Evolutionary conservation across 495 filamentous ascomycete genomes (phyloP).

Genomic region (Penicillium waksmanii): DNA sequence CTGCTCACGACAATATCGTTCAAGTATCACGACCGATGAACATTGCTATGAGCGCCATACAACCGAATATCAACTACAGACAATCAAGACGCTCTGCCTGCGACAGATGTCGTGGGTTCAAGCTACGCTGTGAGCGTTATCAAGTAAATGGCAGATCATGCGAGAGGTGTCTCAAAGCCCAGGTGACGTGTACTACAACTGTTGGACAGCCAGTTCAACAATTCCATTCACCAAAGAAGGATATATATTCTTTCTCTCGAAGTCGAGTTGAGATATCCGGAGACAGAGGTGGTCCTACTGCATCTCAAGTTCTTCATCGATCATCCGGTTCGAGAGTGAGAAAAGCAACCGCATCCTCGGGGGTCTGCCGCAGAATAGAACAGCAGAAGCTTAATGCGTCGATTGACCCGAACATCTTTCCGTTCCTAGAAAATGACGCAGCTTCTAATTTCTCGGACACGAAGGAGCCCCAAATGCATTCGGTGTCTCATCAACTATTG

Average conservation of each 20-base stretch:
- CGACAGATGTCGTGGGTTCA: constrained; percentile 47
- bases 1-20: neutral
- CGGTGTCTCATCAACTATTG: neutral
- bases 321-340: constrained; percentile 18
- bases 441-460: neutral
- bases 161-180: constrained; percentile 35
- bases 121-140: constrained; percentile 43
- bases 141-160: constrained; percentile 31
- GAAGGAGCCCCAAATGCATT: neutral
- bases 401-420: constrained; percentile 1
- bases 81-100: constrained; percentile 44
- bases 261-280: neutral
- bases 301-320: constrained; percentile 19
- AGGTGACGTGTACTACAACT: constrained; percentile 31
- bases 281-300: constrained; percentile 14
- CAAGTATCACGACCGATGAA: too few relatives aligned
- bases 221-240: constrained; percentile 10
- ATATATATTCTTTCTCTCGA: neutral
- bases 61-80: constrained; percentile 25
- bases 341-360: constrained; percentile 6
- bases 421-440: neutral
- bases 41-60: constrained; percentile 16
- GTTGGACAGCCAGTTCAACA: constrained; percentile 19
- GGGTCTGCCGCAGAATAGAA: neutral
- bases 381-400: constrained; percentile 7